These are phyloP conservation scores for Hibiscus syriacus DNA, from an alignment of 345 rosid genomes.

Conservation along the genomic window DNA sequence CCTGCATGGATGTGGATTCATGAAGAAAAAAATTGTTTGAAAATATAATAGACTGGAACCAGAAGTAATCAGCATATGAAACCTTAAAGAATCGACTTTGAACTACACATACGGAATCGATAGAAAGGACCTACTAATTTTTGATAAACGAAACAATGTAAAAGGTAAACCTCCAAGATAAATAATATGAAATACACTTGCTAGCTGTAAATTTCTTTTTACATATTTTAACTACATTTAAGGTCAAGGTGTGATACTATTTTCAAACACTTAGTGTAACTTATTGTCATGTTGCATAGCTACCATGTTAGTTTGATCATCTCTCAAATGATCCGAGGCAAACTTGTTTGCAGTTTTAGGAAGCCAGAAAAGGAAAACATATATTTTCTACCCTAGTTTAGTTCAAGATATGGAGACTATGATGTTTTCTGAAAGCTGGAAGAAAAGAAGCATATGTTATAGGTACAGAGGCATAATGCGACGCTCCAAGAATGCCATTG, in stretches of 20 bases:
- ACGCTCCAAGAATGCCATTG: not conserved
- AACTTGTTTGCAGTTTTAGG: not conserved
- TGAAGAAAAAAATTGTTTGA: no score
- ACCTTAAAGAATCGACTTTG: not conserved
- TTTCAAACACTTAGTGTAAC: not conserved
- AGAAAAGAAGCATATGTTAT: not conserved
- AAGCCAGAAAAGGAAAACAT: not conserved
- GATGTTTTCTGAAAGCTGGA: not conserved
- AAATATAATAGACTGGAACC: not conserved
- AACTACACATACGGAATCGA: not conserved
- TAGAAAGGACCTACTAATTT: not conserved
- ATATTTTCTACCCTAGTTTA: not conserved
- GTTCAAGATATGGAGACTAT: not conserved
- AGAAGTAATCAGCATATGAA: not conserved
- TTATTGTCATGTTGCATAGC: no score
- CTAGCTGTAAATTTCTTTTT: no score
- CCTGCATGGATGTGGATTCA: constrained; percentile 67
- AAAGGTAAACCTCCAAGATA: no score
- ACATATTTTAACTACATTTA: no score
- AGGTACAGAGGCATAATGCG: not conserved
- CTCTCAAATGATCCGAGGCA: no score
- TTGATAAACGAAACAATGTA: no score
- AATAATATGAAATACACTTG: no score
- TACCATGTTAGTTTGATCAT: no score
- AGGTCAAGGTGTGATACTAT: not conserved